These are phyloP conservation scores for Picea abies DNA, from an alignment of 83 land plant species.

Conservation along the genomic window DNA sequence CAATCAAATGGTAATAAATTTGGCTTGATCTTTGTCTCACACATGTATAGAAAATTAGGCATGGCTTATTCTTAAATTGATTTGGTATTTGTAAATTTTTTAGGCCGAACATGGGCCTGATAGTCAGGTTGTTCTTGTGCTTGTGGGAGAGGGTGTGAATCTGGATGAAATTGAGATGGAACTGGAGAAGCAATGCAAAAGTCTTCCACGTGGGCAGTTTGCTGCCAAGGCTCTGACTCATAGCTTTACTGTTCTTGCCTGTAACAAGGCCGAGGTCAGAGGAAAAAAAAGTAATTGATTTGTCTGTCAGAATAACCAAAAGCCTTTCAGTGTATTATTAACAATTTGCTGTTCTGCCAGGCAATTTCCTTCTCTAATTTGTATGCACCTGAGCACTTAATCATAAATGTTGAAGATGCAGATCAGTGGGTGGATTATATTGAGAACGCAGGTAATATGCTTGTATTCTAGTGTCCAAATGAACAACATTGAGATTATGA, in stretches of 20 bases:
- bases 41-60: not conserved
- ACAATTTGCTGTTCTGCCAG: slow-evolving; percentile 23
- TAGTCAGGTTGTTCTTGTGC: too few species aligned
- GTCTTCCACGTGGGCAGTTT: too few species aligned
- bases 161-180: slow-evolving; percentile 54
- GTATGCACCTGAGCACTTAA: too few species aligned
- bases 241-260: too few species aligned
- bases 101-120: slow-evolving; percentile 99
- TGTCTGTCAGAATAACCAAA: not conserved
- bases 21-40: not conserved
- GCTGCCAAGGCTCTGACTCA: too few species aligned
- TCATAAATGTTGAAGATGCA: slow-evolving; percentile 31
- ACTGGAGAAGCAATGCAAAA: slow-evolving; percentile 51
- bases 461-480: slow-evolving; percentile 8
- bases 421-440: slow-evolving; percentile 85
- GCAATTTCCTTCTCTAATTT: too few species aligned
- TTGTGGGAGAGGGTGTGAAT: too few species aligned
- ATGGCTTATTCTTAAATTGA: slow-evolving; percentile 2
- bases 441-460: slow-evolving; percentile 89
- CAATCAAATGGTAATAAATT: not conserved
- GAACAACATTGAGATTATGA: not conserved
- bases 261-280: slow-evolving; percentile 34
- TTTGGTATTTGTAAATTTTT: not conserved
- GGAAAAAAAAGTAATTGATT: not conserved
- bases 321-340: not conserved